Base-by-base conservation (phyloP, 352 stramenopile genomes). In the Phytophthora sp. region DNA sequence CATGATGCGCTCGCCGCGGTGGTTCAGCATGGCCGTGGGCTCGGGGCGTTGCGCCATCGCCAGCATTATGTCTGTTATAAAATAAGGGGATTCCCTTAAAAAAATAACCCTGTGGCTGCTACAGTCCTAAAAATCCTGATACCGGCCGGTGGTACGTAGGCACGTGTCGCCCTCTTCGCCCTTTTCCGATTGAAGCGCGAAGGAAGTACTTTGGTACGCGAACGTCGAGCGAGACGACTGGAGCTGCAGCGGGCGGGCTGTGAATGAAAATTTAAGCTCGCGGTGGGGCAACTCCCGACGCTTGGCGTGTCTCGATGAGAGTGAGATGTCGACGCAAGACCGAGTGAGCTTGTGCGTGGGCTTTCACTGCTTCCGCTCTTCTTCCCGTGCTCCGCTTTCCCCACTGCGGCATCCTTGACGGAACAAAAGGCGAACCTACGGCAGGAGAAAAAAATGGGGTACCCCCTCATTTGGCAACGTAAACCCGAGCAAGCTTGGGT, bases 111-210 rank as follows among this genome's bases (percentile, higher is more conserved):
- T 55, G 7, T 23, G 21, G 27, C 26, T 30, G 27, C 20, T 13
- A 6, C 36, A 51, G 24, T 29, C 20, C 27, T 30, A 36, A 66
- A 51, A 33, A 65, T 66, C 47, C n/a, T 7, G 47, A 11, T 29
- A 29, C 46, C 26, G 20, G 46, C n/a, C 26, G 31, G 45, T 36
- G 39, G 39, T 47, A 18, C 50, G n/a, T 26, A 24, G n/a, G 24
- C 27, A 50, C 30, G 27, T 47, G 38, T 60, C 21, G 42, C 21
- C 21, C 24, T 52, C 67, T 70, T 74, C 60, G 70, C 60, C 31
- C 66, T 72, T 77, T 77, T 72, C 70, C 70, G 33, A 66, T 72
- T 71, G 66, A 77, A 77, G 70, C 31, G 56, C 70, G 60, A 74
- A 63, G 53, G 30, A 64, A 60, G 21, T 45, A 36, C n/a, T n/a